Conservation (phyloP, 495 filamentous ascomycete species). For the Penicillium crystallinum region DNA sequence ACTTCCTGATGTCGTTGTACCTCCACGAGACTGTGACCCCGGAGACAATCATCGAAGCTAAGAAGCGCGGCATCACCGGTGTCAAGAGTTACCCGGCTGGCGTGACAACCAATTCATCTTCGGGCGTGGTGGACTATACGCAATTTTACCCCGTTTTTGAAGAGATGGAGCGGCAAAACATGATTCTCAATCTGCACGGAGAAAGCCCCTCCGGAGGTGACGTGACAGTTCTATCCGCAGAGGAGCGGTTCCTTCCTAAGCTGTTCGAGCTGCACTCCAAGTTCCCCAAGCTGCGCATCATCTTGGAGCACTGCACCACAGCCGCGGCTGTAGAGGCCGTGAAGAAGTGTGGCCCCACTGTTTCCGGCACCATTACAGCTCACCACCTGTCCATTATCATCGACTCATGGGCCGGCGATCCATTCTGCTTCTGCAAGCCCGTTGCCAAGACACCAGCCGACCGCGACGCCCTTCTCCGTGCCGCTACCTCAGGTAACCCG, state of each 20-base stretch:
- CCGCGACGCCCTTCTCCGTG: conserved; percentile 66
- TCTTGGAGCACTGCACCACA: conserved; percentile 76
- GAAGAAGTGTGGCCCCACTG: conserved; percentile 65
- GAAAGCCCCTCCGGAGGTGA: conserved; percentile 48
- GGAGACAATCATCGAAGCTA: conserved; percentile 69
- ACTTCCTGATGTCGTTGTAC: conserved; percentile 87
- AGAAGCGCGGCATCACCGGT: conserved; percentile 44
- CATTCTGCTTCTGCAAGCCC: conserved; percentile 85
- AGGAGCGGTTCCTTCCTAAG: conserved; percentile 75
- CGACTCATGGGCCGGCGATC: conserved; percentile 69
- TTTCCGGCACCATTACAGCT: conserved; percentile 59
- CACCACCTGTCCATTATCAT: conserved; percentile 78
- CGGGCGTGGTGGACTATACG: conserved; percentile 70
- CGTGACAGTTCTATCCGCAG: conserved; percentile 72
- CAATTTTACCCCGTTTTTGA: conserved; percentile 72
- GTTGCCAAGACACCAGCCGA: conserved; percentile 71
- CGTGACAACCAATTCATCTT: conserved; percentile 76
- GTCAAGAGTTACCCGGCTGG: conserved; percentile 62
- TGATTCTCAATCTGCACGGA: conserved; percentile 62
- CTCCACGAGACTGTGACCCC: conserved; percentile 73
- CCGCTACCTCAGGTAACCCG: conserved; percentile 58
- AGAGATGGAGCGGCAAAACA: conserved; percentile 64
- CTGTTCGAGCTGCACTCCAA: conserved; percentile 61
- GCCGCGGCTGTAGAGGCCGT: conserved; percentile 78
- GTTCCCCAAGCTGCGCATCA: conserved; percentile 78